Conservation (phyloP, 78 protist species). For the Salpingoeca rosetta region DNA sequence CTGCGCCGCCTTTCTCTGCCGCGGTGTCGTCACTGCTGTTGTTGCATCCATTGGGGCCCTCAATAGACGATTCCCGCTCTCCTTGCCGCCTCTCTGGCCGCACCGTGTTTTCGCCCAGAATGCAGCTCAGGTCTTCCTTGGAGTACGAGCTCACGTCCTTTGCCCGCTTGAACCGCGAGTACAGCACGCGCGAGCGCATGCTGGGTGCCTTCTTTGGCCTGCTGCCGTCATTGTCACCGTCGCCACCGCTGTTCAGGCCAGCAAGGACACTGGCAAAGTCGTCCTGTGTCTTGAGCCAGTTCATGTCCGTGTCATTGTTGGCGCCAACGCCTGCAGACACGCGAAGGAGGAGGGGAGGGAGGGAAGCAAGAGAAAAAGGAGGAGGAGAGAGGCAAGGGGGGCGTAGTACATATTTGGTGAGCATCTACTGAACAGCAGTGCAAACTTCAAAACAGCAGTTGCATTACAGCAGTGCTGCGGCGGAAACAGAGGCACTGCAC, state of each 20-base stretch:
- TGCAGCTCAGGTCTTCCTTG: neutral
- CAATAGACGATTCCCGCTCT: neutral
- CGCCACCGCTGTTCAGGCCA: neutral
- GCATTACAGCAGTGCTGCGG: neutral
- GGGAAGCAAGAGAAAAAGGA: neutral
- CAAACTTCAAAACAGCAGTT: neutral
- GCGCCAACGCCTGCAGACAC: neutral
- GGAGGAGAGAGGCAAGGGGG: neutral
- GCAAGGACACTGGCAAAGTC: neutral
- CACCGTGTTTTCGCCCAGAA: neutral
- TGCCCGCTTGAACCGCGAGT: neutral
- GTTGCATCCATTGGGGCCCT: neutral
- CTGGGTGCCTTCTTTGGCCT: neutral
- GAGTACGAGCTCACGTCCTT: neutral
- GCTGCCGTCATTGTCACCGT: neutral
- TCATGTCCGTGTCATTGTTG: neutral
- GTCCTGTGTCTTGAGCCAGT: neutral
- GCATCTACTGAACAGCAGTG: too few relatives aligned
- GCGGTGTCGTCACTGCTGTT: neutral
- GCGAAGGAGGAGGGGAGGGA: too few relatives aligned
- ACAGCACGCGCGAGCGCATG: neutral
- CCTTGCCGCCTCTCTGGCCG: neutral
- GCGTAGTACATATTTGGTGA: neutral
- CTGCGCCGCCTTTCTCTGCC: neutral
- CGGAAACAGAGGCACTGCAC: neutral